phyloP scores from a whole-genome alignment of 2,329 filamentous ascomycete genomes.

The Botrytis aclada region DNA sequence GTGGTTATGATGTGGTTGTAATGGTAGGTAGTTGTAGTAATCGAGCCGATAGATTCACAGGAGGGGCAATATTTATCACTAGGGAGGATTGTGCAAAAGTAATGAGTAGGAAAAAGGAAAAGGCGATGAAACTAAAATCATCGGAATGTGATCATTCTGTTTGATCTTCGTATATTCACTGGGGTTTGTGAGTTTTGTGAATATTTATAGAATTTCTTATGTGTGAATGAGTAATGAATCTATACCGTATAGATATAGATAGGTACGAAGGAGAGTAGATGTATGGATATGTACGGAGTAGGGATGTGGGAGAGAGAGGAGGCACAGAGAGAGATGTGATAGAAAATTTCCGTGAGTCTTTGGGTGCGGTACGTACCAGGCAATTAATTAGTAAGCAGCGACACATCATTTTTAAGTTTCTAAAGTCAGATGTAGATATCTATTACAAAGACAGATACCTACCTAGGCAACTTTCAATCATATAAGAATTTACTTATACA shows the following conservation, averaged over 20 bases:
- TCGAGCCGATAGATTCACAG: constrained; percentile 20
- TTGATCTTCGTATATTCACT: background rate
- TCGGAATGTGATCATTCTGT: background rate
- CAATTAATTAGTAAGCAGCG: background rate
- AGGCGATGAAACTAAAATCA: background rate
- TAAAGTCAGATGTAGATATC: background rate
- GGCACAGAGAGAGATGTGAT: background rate
- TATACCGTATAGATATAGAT: too few species aligned
- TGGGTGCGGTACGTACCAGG: background rate
- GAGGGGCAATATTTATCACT: constrained; percentile 15
- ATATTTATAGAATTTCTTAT: background rate
- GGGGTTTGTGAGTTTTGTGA: background rate
- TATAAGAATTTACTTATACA: background rate
- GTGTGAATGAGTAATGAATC: background rate
- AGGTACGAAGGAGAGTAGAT: background rate
- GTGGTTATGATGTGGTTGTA: background rate
- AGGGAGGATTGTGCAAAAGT: background rate
- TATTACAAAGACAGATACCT: background rate
- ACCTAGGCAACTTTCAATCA: background rate
- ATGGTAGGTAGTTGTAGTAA: constrained; percentile 4
- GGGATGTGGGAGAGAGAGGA: background rate
- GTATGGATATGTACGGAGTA: background rate
- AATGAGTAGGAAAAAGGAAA: constrained; percentile 1
- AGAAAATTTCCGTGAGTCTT: background rate
- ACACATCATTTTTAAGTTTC: background rate